phyloP scores from a whole-genome alignment of 116 monocot species.

The Phalaenopsis hybrid region DNA sequence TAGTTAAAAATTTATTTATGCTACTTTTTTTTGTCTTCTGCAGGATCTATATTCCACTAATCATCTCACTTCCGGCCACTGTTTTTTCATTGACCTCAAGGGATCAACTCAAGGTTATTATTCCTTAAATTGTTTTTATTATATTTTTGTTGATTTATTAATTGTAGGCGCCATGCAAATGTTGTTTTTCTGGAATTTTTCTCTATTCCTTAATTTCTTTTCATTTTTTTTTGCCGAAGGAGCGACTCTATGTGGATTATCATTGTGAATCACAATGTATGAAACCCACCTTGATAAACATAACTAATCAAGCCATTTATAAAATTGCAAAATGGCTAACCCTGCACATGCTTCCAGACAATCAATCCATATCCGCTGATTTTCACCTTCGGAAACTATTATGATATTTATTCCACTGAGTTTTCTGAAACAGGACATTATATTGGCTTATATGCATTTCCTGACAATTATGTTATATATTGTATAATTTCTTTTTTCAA shows the following conservation, averaged over 20 bases:
- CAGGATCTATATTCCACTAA: conserved; percentile 65
- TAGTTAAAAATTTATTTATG: background rate
- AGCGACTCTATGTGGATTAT: background rate
- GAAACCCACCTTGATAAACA: background rate
- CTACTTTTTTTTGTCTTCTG: background rate
- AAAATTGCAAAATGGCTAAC: background rate
- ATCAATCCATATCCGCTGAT: background rate
- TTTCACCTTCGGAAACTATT: background rate
- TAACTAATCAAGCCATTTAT: background rate
- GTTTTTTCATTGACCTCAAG: conserved; percentile 72
- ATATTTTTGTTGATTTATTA: background rate
- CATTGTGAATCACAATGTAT: background rate
- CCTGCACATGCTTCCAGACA: background rate
- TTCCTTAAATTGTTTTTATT: background rate
- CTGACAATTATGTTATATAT: too few relatives aligned
- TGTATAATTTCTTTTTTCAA: background rate
- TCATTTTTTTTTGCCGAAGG: background rate
- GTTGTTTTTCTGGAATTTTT: background rate
- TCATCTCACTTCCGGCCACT: conserved; percentile 78
- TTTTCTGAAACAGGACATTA: background rate
- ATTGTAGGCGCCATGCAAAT: background rate
- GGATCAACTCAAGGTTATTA: conserved; percentile 74
- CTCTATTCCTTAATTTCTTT: background rate
- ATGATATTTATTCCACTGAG: background rate
- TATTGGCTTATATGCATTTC: background rate